Evolutionary conservation across 306 rosid species (phyloP).

Genomic region (Vigna hirtella): DNA sequence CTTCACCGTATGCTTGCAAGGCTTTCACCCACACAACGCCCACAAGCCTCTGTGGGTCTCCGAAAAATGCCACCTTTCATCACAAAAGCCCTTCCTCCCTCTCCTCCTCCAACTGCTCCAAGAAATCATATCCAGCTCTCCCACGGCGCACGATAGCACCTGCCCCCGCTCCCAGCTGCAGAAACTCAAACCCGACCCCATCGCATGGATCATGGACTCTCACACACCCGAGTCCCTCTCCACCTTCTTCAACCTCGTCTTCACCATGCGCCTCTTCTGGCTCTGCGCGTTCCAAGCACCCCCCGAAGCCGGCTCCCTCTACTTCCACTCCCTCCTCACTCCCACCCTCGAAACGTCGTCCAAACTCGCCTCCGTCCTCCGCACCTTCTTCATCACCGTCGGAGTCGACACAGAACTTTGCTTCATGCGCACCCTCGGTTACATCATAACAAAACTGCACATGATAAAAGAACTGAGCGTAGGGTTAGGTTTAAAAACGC

Average conservation of each 20-base stretch:
- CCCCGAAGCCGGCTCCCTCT: constrained; percentile 75
- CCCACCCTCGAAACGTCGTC: constrained; percentile 57
- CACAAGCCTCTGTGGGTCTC: constrained; percentile 76
- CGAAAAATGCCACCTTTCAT: constrained; percentile 64
- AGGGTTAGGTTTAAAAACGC: constrained; percentile 67
- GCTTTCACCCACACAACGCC: constrained; percentile 55
- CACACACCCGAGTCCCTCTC: constrained; percentile 88
- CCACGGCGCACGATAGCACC: constrained; percentile 68
- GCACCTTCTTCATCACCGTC: constrained; percentile 69
- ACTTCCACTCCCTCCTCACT: constrained; percentile 65
- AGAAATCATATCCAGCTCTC: constrained; percentile 81
- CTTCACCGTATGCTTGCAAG: constrained; percentile 63
- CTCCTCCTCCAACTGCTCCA: constrained; percentile 83
- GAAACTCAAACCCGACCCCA: constrained; percentile 75
- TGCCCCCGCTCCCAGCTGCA: constrained; percentile 90
- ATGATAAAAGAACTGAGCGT: constrained; percentile 60
- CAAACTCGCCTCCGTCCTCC: constrained; percentile 58
- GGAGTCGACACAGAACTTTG: constrained; percentile 85
- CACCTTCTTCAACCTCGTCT: constrained; percentile 73
- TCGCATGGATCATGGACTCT: constrained; percentile 88
- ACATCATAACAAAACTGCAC: constrained; percentile 77
- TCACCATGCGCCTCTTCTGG: constrained; percentile 86
- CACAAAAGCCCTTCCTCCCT: constrained; percentile 81
- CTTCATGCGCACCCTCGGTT: constrained; percentile 89
- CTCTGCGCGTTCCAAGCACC: constrained; percentile 82